These are phyloP conservation scores for Glycine latifolia DNA, from an alignment of 306 rosid genomes.

Conservation along the genomic window DNA sequence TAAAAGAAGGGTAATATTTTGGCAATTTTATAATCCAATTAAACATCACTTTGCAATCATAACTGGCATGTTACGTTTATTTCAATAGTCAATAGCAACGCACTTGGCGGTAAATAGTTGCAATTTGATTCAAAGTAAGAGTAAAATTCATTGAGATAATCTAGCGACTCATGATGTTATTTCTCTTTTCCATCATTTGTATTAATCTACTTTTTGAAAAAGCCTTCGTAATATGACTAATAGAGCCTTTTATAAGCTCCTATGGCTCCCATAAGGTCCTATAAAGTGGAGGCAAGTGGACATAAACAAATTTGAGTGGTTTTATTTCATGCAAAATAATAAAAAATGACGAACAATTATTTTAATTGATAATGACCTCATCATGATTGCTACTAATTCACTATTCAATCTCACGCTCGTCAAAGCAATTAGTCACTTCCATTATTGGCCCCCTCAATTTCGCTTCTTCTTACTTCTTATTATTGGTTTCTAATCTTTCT, in stretches of 20 bases:
- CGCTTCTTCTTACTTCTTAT: neutral
- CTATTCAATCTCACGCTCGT: constrained; percentile 58
- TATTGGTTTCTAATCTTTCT: constrained; percentile 5
- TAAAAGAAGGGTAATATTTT: neutral
- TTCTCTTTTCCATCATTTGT: constrained; percentile 47
- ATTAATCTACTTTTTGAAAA: constrained; percentile 39
- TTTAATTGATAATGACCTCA: constrained; percentile 7
- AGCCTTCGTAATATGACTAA: constrained; percentile 28
- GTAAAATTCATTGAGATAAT: constrained; percentile 25
- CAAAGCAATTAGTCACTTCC: constrained; percentile 23
- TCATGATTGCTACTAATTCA: constrained; percentile 31
- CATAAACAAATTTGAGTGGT: constrained; percentile 47
- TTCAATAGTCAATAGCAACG: neutral
- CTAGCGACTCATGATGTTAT: constrained; percentile 34
- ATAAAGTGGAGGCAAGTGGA: constrained; percentile 45
- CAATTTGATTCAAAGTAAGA: too few relatives aligned
- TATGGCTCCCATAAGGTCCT: constrained; percentile 23
- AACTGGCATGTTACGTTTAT: neutral
- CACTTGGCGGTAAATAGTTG: too few relatives aligned
- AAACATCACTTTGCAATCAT: constrained; percentile 29
- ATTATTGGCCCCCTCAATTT: constrained; percentile 9
- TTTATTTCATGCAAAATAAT: constrained; percentile 43
- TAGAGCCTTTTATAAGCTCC: constrained; percentile 23
- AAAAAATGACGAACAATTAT: neutral
- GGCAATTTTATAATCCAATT: constrained; percentile 20